Evolutionary conservation across 345 rosid genomes (phyloP), one percentile per base, ranked within the genome.

Genomic region (Citrus hindsii): DNA sequence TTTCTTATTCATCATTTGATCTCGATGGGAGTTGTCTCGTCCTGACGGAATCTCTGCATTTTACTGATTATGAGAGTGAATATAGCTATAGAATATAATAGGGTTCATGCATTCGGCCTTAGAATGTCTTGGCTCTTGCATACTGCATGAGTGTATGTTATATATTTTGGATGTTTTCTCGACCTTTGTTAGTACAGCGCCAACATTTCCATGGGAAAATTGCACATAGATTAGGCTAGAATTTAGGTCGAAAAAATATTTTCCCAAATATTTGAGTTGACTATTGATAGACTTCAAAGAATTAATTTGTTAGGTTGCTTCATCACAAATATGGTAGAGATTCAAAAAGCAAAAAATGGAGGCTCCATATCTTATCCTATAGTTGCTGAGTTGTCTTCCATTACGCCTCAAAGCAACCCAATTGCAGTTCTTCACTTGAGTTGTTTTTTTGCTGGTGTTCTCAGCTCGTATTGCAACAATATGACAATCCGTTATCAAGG

Each of bases 381-480:
- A 63, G 16, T 63, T 66, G 46, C 7, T 32, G 69, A 16, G n/a
- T 30, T 35, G 48, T 5, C 48, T 37, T 67, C 51, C 5, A 9
- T 35, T 9, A 67, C 16, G 18, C 69, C 9, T 65, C 13, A 19
- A 21, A n/a, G 48, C 40, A 19, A 32, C 48, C 4, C 16, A 33
- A 38, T 19, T 38, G 22, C 67, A 37, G 25, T 33, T 24, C 73
- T 58, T 9, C 48, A 42, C 14, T 42, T 72, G 67, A 27, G 22
- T 79, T 77, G 60, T 27, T 35, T 74, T n/a, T 85, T 77, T 66
- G 55, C 92, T 10, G 8, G 46, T 67, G 21, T 67, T 67, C 51
- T 35, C 28, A 96, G 99, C 89, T 87, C 79, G 88, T 88, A 76
- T 81, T 90, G 81, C 90, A 91, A 83, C 90, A 85, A 84, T 91